phyloP scores from a whole-genome alignment of 768 basidiomycete genomes.

The Tephrocybe sp. region DNA sequence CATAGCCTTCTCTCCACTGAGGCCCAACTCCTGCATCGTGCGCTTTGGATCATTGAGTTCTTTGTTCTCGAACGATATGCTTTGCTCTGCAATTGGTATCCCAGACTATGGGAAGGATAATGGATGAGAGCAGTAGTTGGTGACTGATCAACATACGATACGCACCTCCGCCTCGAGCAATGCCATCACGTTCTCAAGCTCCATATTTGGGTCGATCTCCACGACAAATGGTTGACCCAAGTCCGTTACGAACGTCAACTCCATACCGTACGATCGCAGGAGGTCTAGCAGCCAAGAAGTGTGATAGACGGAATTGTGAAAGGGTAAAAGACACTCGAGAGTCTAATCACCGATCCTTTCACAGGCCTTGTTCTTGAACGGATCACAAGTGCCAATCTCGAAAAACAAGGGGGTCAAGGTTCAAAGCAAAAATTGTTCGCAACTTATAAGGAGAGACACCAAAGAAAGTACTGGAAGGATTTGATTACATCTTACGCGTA shows the following conservation, averaged over 20 bases:
- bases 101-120: conserved; percentile 51
- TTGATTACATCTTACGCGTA: conserved; percentile 18
- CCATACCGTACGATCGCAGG: conserved; percentile 41
- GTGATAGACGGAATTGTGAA: conserved; percentile 1
- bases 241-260: conserved; percentile 71
- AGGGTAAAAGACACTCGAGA: not conserved
- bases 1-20: conserved; percentile 58
- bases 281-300: conserved; percentile 5
- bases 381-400: conserved; percentile 6
- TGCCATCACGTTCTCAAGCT: conserved; percentile 89
- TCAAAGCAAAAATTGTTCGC: not conserved
- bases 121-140: not conserved
- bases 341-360: conserved; percentile 9
- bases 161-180: conserved; percentile 93
- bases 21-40: conserved; percentile 66
- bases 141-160: conserved; percentile 10
- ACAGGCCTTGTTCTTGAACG: conserved; percentile 1
- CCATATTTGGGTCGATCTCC: conserved; percentile 89
- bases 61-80: conserved; percentile 61
- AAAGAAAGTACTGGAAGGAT: conserved; percentile 20
- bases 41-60: conserved; percentile 65
- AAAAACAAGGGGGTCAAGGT: not conserved
- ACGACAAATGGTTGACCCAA: conserved; percentile 59
- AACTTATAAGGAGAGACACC: conserved; percentile 3
- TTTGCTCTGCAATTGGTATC: conserved; percentile 70